These are phyloP conservation scores for Tulasnella sp. DNA, from an alignment of 768 basidiomycete species.

Conservation along the genomic window DNA sequence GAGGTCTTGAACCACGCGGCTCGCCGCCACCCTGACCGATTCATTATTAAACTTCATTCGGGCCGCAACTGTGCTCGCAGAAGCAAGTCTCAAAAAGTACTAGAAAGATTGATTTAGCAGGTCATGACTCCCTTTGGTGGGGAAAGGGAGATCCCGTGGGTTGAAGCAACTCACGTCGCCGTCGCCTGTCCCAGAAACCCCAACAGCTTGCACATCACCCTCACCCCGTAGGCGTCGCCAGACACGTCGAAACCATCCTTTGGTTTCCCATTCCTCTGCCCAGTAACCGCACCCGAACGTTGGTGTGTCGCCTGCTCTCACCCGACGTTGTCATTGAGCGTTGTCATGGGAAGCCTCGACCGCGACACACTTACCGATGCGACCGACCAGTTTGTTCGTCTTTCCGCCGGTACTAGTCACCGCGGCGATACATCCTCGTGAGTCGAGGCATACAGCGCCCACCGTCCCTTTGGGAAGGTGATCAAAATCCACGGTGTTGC, in stretches of 20 bases:
- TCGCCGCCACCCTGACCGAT: constrained; percentile 43
- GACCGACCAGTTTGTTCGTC: constrained; percentile 74
- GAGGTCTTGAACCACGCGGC: constrained; percentile 46
- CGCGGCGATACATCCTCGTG: constrained; percentile 56
- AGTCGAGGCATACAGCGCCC: constrained; percentile 72
- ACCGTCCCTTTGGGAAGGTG: constrained; percentile 66
- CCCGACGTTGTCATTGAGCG: neutral
- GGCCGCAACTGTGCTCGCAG: constrained; percentile 53
- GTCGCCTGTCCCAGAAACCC: constrained; percentile 76
- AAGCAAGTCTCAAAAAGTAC: constrained; percentile 67
- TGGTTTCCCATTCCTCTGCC: constrained; percentile 62
- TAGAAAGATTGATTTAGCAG: constrained; percentile 23
- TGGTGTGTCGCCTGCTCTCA: constrained; percentile 50
- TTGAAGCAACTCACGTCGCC: constrained; percentile 49
- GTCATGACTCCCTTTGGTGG: neutral
- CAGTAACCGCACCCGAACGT: constrained; percentile 69
- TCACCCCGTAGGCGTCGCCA: constrained; percentile 33
- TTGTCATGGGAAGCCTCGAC: neutral
- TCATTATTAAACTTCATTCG: constrained; percentile 52
- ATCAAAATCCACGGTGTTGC: constrained; percentile 31
- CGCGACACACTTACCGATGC: constrained; percentile 34
- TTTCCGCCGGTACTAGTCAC: constrained; percentile 72
- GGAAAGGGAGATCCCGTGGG: neutral
- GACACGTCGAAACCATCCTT: constrained; percentile 24
- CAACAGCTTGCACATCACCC: constrained; percentile 36